Evolutionary conservation across 306 rosid species (phyloP), one percentile per base, ranked within the genome.

Genomic region (Vigna mungo): DNA sequence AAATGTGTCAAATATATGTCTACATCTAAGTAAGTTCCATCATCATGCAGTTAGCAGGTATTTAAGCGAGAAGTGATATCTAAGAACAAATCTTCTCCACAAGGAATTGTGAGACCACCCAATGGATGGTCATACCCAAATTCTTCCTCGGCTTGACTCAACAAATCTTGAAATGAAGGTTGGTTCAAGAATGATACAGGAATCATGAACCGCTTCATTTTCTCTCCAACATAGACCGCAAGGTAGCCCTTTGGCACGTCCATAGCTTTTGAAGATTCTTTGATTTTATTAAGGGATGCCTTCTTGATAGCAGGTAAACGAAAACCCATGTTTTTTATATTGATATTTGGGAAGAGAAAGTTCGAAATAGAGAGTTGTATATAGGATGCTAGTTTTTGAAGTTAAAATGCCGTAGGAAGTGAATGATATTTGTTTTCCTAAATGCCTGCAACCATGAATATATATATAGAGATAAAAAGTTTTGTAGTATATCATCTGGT

Each of bases 321-420:
- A 63, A 81, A 81, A 17, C 81, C 81, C 81, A 81, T 75, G 37
- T 10, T 15, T 25, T 61, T 2, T 62, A 41, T 30, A 32, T 14
- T 43, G 9, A 56, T 21, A 64, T 10, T 64, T 36, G 48, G 4
- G 2, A 77, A 55, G 68, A 77, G 12, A 51, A 8, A 9, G 59
- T 4, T 27, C 3, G 21, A 0, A 52, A 27, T 36, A 21, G 6
- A 9, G 13, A 51, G 39, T 61, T 16, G 39, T 25, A 11, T 27
- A 58, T 1, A 63, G 54, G 53, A 48, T 2, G 21, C 44, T 64
- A n/a, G 70, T 7, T 37, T 51, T 59, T 56, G 39, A 21, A 18
- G 43, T 54, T 84, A 11, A 11, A 10, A 39, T 39, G 6, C 44
- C 2, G 8, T 5, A 52, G 23, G 39, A 48, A 47, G 68, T 16